Evolutionary conservation across 1,284 basidiomycete species (phyloP).

Genomic region (Dichomitus squalens): DNA sequence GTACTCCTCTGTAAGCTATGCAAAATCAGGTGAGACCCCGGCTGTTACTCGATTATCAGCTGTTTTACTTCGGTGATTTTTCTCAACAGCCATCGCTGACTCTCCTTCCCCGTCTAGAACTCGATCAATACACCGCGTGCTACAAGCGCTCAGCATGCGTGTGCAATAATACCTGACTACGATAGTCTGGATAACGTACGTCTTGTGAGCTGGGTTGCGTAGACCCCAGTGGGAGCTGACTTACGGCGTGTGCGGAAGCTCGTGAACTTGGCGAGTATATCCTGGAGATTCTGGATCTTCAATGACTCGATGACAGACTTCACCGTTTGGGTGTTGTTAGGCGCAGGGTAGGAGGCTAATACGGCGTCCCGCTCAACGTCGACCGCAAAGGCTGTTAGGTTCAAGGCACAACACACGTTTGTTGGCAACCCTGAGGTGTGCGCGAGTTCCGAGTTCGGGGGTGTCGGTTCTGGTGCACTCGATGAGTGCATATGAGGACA

Average conservation of each 20-base stretch:
- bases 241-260: constrained; percentile 73
- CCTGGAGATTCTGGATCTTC: constrained; percentile 64
- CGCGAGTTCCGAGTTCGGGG: constrained; percentile 55
- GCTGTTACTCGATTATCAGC: constrained; percentile 6
- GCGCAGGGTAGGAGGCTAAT: constrained; percentile 48
- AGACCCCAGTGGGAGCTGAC: constrained; percentile 29
- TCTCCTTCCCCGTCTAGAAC: constrained; percentile 71
- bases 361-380: neutral
- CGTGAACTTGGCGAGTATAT: constrained; percentile 74
- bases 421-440: constrained; percentile 37
- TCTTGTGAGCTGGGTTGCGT: neutral
- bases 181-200: constrained; percentile 61
- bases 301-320: constrained; percentile 64
- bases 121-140: constrained; percentile 14
- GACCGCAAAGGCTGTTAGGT: neutral
- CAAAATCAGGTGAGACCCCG: constrained; percentile 11
- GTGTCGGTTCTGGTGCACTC: constrained; percentile 69
- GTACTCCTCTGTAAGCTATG: constrained; percentile 66
- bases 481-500: neutral
- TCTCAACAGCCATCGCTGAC: constrained; percentile 83
- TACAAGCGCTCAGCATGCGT: neutral
- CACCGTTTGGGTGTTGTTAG: constrained; percentile 61
- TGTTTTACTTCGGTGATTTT: constrained; percentile 65
- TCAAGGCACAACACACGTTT: constrained; percentile 42
- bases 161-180: constrained; percentile 59